Evolutionary conservation across 2,329 filamentous ascomycete genomes (phyloP).

Genomic region (Ceratocystis alfenasii): DNA sequence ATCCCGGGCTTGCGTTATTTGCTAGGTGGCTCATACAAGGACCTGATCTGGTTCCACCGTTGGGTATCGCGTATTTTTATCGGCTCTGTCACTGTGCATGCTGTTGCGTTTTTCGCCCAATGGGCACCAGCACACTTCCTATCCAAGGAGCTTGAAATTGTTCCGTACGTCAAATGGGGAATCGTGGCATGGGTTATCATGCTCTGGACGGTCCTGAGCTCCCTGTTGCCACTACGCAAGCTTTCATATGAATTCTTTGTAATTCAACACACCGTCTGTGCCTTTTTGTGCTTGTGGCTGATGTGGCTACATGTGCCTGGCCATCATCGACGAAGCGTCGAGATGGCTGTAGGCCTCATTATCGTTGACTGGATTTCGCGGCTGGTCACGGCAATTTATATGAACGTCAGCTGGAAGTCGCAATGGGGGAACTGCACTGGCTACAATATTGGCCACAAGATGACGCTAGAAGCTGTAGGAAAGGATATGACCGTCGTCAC

Average conservation of each 20-base stretch:
- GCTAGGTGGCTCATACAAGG: constrained; percentile 53
- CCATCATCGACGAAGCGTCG: constrained; percentile 49
- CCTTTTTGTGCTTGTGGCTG: constrained; percentile 50
- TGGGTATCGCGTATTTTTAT: constrained; percentile 61
- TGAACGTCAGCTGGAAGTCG: constrained; percentile 37
- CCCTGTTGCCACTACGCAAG: constrained; percentile 50
- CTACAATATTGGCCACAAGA: constrained; percentile 41
- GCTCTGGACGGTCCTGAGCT: constrained; percentile 53
- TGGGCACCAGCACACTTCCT: constrained; percentile 52
- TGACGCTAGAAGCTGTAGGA: constrained; percentile 39
- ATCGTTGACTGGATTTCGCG: constrained; percentile 49
- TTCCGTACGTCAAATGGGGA: constrained; percentile 55
- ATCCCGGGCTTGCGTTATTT: constrained; percentile 39
- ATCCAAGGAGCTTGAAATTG: constrained; percentile 44
- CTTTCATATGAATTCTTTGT: constrained; percentile 60
- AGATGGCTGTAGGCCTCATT: constrained; percentile 52
- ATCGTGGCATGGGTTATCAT: constrained; percentile 54
- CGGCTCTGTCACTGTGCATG: constrained; percentile 55
- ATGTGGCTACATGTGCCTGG: constrained; percentile 52
- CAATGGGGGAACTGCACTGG: constrained; percentile 32
- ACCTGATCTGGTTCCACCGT: constrained; percentile 60
- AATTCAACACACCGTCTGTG: constrained; percentile 52
- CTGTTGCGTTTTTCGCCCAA: constrained; percentile 55
- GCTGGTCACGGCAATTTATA: constrained; percentile 38
- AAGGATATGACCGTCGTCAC: constrained; percentile 46